Evolutionary conservation across 805 yeast genomes (phyloP).

Genomic region (Spencermartinsiella europaea): DNA sequence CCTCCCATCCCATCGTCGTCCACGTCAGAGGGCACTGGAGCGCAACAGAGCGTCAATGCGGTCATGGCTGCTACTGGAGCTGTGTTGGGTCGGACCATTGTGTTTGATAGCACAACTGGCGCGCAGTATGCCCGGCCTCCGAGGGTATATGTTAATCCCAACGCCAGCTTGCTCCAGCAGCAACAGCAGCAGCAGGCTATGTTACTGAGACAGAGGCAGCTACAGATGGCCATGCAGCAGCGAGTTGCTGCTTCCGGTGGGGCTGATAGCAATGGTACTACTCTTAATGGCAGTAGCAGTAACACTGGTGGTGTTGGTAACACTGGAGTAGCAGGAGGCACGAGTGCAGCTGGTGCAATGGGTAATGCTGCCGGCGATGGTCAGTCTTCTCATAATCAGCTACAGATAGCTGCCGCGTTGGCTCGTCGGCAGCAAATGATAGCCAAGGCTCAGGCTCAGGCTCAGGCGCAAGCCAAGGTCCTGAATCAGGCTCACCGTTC

Average conservation of each 20-base stretch:
- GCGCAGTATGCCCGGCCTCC: constrained; percentile 30
- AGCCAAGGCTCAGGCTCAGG: constrained; percentile 17
- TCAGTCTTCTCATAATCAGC: neutral
- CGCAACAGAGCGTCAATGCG: constrained; percentile 17
- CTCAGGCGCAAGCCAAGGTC: constrained; percentile 14
- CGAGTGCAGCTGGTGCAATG: too few relatives aligned
- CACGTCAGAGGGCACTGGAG: constrained; percentile 3
- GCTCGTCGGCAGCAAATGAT: constrained; percentile 10
- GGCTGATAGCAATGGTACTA: neutral
- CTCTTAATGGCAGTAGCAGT: neutral
- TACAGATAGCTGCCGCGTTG: neutral
- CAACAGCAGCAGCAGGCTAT: constrained; percentile 13
- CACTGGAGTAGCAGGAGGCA: too few relatives aligned
- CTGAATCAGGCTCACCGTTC: constrained; percentile 15
- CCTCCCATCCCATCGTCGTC: constrained; percentile 50
- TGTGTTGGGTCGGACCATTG: constrained; percentile 31
- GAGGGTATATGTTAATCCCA: constrained; percentile 21
- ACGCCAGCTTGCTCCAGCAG: constrained; percentile 14
- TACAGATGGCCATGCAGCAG: constrained; percentile 7
- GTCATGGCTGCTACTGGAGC: constrained; percentile 32
- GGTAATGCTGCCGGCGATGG: neutral
- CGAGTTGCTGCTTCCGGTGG: neutral
- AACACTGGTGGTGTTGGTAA: too few relatives aligned
- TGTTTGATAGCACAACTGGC: constrained; percentile 27
- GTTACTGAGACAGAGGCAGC: constrained; percentile 14